A percentile compares a stretch with the other conserved stretches of the same genome.
phyloP scores from a whole-genome alignment of 164 flowering plant species.

The Houttuynia cordata region DNA sequence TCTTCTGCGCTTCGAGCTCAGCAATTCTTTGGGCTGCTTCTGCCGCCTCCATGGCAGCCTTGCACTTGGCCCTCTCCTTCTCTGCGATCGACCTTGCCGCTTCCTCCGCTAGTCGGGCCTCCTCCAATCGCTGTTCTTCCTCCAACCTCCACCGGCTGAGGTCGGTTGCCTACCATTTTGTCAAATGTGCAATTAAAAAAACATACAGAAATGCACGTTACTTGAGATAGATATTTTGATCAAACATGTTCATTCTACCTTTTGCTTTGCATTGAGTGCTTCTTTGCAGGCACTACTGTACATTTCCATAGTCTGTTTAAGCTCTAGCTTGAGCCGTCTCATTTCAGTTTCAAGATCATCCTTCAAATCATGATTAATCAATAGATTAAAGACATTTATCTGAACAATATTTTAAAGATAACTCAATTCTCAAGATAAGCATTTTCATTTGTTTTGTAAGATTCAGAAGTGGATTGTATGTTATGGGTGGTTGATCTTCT shows the following conservation, averaged over 20 bases:
- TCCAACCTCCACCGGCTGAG: constrained; percentile 79
- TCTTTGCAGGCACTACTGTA: constrained; percentile 67
- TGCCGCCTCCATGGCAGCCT: constrained; percentile 64
- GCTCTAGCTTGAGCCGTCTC: constrained; percentile 58
- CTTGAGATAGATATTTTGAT: no score
- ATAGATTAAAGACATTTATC: neutral
- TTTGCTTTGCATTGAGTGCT: constrained; percentile 57
- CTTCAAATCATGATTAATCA: constrained; percentile 10
- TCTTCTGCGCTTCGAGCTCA: constrained; percentile 58
- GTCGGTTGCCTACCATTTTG: constrained; percentile 44
- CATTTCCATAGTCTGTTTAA: constrained; percentile 69
- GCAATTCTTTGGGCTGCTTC: constrained; percentile 67
- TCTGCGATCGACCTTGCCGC: constrained; percentile 53
- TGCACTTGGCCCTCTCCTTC: constrained; percentile 58
- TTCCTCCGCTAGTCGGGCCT: constrained; percentile 54
- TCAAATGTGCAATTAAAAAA: no score
- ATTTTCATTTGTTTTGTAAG: no score
- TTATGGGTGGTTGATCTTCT: neutral
- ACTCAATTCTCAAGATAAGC: no score
- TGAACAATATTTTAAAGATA: no score
- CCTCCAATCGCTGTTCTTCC: constrained; percentile 59
- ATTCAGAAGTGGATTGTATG: constrained; percentile 7
- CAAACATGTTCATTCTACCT: no score
- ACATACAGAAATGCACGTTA: no score
- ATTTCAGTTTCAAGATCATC: constrained; percentile 61